phyloP scores from a whole-genome alignment of 257 asterid genomes.

The Parsonsia alboflavescens region DNA sequence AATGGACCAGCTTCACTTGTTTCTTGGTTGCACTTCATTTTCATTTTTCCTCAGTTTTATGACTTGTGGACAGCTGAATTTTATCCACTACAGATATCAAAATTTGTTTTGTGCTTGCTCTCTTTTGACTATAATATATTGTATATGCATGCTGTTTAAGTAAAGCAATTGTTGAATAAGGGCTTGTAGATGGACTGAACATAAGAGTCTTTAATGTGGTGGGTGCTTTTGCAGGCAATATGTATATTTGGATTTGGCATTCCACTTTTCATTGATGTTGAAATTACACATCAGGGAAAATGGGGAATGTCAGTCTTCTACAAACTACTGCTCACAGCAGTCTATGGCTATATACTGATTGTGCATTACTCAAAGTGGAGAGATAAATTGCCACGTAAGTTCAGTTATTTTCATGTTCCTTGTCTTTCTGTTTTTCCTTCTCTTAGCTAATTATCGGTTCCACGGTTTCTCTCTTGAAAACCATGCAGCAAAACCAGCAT shows the following conservation, averaged over 20 bases:
- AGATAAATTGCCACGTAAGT: conserved; percentile 89
- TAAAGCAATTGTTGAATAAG: not conserved
- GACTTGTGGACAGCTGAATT: not conserved
- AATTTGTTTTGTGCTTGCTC: not conserved
- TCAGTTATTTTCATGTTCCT: conserved; percentile 2
- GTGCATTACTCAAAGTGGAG: conserved; percentile 96
- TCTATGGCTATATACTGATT: conserved; percentile 71
- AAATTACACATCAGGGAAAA: conserved; percentile 56
- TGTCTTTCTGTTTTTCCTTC: not conserved
- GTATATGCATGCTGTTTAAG: not conserved
- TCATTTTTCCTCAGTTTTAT: not conserved
- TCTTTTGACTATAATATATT: not conserved
- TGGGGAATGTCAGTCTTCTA: conserved; percentile 60
- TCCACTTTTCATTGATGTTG: conserved; percentile 52
- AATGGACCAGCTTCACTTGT: not conserved
- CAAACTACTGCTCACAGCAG: conserved; percentile 51
- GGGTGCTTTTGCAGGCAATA: conserved; percentile 46
- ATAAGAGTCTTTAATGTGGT: not conserved
- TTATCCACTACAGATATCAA: not conserved
- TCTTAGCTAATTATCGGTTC: not conserved
- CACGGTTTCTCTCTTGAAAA: not conserved
- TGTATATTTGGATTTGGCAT: conserved; percentile 71
- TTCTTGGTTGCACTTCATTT: not conserved
- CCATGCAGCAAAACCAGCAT: conserved; percentile 75
- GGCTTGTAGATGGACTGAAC: not conserved